Evolutionary conservation across 148 eudicot genomes (phyloP), one percentile per base, ranked within the genome.

Genomic region (Talinum fruticosum): DNA sequence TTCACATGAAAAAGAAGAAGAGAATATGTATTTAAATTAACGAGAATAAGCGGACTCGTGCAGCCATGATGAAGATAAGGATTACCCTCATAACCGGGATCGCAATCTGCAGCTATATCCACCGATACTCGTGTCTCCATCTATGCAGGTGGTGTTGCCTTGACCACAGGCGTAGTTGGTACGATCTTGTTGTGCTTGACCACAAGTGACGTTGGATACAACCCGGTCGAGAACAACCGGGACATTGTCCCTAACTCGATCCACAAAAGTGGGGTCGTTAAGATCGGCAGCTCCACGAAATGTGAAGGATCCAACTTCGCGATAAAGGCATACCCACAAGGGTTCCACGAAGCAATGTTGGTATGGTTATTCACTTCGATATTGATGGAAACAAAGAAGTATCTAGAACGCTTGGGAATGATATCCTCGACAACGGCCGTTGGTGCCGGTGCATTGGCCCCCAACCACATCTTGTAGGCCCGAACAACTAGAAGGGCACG

Each of bases 301-400:
- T 14, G 12, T 80, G 66, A 85, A 86, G 7, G 75, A 2, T 0
- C 35, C 14, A 41, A 29, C 15, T 85, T 90, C 0, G 87, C 92
- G 18, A 88, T 4, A 45, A 91, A 91, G 5, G 91, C 81, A 28
- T 75, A 80, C 34, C 85, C 73, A 33, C 91, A 88, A 28, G 84
- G 88, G 35, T 85, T 57, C 35, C 82, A 88, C 0, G 79, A 67
- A 41, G 53, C 75, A 0, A 88, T 78, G 0, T 10, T 0, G 0
- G 84, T 79, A 72, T 86, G 89, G 23, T 83, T 83, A 0, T 6
- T 32, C 74, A 24, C 36, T 61, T 66, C 5, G 6, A 0, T 1
- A 33, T 67, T 34, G 5, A 68, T 10, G 0, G 1, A 13, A 18
- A 77, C 7, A 2, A 0, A 1, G 19, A 71, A 80, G 3, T 0